Evolutionary conservation across 371 early-diverging fungal genomes (phyloP).

Genomic region (Thermomucor indicae-seudaticae): DNA sequence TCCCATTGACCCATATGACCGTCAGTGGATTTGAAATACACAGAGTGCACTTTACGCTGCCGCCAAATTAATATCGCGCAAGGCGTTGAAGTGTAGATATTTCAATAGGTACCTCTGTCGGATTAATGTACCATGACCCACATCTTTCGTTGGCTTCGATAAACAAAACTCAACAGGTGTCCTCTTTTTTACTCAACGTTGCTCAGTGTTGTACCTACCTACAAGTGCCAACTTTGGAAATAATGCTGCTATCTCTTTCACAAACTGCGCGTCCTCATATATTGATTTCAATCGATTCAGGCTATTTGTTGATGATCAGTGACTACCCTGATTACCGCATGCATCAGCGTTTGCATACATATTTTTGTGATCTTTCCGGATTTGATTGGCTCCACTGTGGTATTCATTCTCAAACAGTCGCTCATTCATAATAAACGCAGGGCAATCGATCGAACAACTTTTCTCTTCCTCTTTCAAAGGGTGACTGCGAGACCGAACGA

Average conservation of each 20-base stretch:
- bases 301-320: conserved; percentile 24
- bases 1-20: conserved; percentile 85
- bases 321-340: background rate
- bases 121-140: conserved; percentile 81
- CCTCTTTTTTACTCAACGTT: background rate
- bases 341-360: conserved; percentile 18
- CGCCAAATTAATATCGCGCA: background rate
- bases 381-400: conserved; percentile 19
- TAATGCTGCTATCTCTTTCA: conserved; percentile 48
- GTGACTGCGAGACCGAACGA: too few species aligned
- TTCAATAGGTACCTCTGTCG: conserved; percentile 39
- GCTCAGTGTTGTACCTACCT: conserved; percentile 28
- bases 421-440: too few species aligned
- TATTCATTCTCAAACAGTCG: conserved; percentile 10
- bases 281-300: conserved; percentile 80
- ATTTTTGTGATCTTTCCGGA: conserved; percentile 41
- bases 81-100: background rate
- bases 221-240: conserved; percentile 62
- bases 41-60: conserved; percentile 56
- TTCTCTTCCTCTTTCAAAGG: too few species aligned
- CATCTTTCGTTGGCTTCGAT: conserved; percentile 73
- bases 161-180: background rate
- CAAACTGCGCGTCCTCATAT: conserved; percentile 71
- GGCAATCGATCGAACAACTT: too few species aligned
- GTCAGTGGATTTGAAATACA: conserved; percentile 90